Base-by-base conservation (phyloP, 2,329 filamentous ascomycete species). In the Colletotrichum neosansevieriae region DNA sequence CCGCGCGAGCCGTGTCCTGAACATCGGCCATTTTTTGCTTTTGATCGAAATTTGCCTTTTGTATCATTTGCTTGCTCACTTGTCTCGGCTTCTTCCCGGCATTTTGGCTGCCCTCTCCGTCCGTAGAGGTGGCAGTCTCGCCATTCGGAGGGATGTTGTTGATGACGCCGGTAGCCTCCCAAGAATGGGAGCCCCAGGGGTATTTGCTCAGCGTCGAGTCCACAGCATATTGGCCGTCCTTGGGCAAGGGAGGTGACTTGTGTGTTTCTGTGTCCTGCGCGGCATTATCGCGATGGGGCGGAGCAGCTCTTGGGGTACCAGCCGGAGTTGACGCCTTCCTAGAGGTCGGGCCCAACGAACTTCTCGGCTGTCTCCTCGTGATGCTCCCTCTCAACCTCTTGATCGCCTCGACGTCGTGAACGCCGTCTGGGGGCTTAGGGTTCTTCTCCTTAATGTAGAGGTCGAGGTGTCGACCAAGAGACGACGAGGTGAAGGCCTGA, bases 391-490 rank as follows among this genome's bases (percentile, higher is more conserved):
- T 89, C 75, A 97, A 83, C 79, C 92, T 93, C 73, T 88, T 88
- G 75, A 98, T 98, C 79, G 93, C 93, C 7, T 95, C 93, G 67
- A 98, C 93, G 81, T 97, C 86, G 80, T 98, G 95, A 51, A 97
- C 82, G 57, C 94, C 94, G 80, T 98, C 95, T 6, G 92, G 83
- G 1, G 91, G 86, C 79, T 94, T 96, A 1, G 95, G 94, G 78
- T 98, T 98, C 82, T 94, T 97, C 67, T 94, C 91, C 76, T 94
- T 94, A 75, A 98, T 94, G 79, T 97, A 98, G 44, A 97, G 88
- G 78, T 98, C 95, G 72, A 98, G 90, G 80, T 98, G 95, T 51
- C 95, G 91, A 57, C 95, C 95, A 60, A 98, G 88, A 2, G 94
- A 97, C 15, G 94, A 97, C 1, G 94, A 98, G 15, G 95, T 98